Conservation (phyloP, 2,329 filamentous ascomycete species). For the Talaromyces albobiverticillius region DNA sequence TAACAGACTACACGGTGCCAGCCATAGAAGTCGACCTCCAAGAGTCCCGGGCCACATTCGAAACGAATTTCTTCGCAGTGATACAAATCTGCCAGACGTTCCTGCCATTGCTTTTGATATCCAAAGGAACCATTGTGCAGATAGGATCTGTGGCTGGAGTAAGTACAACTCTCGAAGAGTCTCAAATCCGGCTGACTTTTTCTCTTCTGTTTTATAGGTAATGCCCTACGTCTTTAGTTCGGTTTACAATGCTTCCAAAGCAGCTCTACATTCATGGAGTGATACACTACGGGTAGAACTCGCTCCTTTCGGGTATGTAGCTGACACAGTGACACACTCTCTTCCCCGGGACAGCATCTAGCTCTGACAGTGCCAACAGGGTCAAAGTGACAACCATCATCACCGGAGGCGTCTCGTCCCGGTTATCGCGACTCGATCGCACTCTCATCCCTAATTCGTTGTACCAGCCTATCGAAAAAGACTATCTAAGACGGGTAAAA, state of each 20-base stretch:
- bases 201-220: background rate
- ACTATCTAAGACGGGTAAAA: constrained; percentile 51
- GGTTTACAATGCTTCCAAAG: constrained; percentile 59
- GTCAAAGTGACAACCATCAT: constrained; percentile 54
- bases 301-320: constrained; percentile 43
- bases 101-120: constrained; percentile 50
- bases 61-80: constrained; percentile 57
- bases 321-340: too few species aligned
- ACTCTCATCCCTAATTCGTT: constrained; percentile 47
- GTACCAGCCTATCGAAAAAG: constrained; percentile 51
- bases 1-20: constrained; percentile 54
- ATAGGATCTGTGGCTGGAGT: constrained; percentile 45
- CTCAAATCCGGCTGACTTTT: background rate
- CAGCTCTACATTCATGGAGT: constrained; percentile 57
- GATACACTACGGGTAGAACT: constrained; percentile 59
- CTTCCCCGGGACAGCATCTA: background rate
- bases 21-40: constrained; percentile 53
- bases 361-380: constrained; percentile 22
- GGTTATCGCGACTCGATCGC: constrained; percentile 54
- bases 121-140: constrained; percentile 45
- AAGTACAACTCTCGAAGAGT: background rate
- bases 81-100: constrained; percentile 59
- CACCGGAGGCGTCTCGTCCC: constrained; percentile 60
- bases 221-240: constrained; percentile 46
- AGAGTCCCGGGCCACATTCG: constrained; percentile 48